Evolutionary conservation across 1,139 yeast species (phyloP).

Genomic region (Casaregolazyma suthepensis): DNA sequence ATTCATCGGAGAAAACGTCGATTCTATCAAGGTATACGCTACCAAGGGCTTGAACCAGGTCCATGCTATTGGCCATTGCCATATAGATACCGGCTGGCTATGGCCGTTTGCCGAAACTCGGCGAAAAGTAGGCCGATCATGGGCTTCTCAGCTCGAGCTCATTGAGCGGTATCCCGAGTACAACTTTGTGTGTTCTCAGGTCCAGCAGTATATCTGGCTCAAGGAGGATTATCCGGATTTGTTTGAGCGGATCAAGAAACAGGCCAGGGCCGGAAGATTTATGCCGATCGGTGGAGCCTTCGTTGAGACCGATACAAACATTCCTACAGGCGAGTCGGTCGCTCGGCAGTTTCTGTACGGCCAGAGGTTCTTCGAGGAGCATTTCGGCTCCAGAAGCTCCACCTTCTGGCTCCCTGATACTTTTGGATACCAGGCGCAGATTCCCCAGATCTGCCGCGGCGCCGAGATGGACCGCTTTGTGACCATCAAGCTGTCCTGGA

Average conservation of each 20-base stretch:
- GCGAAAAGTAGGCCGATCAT: conserved; percentile 81
- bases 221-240: conserved; percentile 75
- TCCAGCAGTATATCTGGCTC: conserved; percentile 91
- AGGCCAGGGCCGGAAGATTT: conserved; percentile 65
- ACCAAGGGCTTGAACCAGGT: conserved; percentile 47
- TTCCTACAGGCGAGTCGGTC: conserved; percentile 85
- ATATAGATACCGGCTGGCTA: conserved; percentile 92
- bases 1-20: conserved; percentile 58
- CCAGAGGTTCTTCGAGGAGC: conserved; percentile 68
- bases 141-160: conserved; percentile 84
- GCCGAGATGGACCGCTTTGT: conserved; percentile 77
- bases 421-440: conserved; percentile 88
- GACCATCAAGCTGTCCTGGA: conserved; percentile 92
- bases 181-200: conserved; percentile 91
- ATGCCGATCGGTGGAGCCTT: conserved; percentile 91
- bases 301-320: conserved; percentile 96
- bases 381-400: conserved; percentile 67
- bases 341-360: conserved; percentile 84
- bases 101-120: conserved; percentile 97
- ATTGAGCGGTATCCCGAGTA: conserved; percentile 86
- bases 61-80: conserved; percentile 84
- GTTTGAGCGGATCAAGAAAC: conserved; percentile 53
- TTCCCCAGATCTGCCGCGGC: conserved; percentile 81
- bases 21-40: conserved; percentile 55
- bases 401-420: conserved; percentile 95